Evolutionary conservation across 148 eudicot species (phyloP).

Genomic region (Fagopyrum tataricum): DNA sequence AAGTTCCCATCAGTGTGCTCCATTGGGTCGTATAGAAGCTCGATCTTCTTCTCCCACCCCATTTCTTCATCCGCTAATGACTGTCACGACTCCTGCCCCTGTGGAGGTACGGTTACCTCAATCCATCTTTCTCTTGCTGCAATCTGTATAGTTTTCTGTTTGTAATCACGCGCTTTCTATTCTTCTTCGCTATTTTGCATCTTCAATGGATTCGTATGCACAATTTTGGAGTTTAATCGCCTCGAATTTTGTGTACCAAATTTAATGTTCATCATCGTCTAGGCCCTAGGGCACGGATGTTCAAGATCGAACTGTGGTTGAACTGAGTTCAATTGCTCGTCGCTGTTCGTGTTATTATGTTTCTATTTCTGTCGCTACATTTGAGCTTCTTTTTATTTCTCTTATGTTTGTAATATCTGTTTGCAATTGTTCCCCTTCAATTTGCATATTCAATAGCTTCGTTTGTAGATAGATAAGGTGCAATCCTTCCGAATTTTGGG

Average conservation of each 20-base stretch:
- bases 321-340: constrained; percentile 19
- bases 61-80: constrained; percentile 28
- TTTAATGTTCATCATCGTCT: not conserved
- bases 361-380: not conserved
- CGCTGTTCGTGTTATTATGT: constrained; percentile 3
- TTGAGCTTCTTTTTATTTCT: no score
- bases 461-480: no score
- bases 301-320: constrained; percentile 2
- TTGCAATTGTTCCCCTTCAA: no score
- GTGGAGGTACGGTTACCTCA: constrained; percentile 33
- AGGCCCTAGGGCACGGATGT: constrained; percentile 11
- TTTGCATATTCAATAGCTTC: no score
- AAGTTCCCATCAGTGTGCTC: constrained; percentile 1
- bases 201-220: not conserved
- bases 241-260: not conserved
- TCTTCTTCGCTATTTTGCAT: not conserved
- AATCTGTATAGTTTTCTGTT: not conserved
- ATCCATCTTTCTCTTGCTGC: not conserved
- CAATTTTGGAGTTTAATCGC: not conserved
- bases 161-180: not conserved
- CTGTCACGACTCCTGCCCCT: constrained; percentile 56
- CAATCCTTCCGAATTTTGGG: no score
- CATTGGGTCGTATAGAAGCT: not conserved
- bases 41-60: constrained; percentile 6
- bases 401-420: no score